Conservation (phyloP, 1,284 basidiomycete species). For the Ustilago vetiveriae region DNA sequence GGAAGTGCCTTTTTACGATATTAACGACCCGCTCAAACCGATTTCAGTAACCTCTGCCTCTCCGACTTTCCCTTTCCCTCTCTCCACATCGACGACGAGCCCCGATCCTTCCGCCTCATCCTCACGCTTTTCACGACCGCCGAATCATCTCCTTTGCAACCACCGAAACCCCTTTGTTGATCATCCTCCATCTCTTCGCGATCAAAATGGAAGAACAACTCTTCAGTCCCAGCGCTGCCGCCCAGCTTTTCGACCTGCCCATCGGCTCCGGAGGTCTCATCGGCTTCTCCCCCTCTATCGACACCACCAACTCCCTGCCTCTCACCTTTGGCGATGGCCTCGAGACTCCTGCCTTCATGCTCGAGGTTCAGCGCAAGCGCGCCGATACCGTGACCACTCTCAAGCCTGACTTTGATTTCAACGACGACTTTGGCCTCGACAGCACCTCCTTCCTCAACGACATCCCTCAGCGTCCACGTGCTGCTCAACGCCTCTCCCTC, state of each 20-base stretch:
- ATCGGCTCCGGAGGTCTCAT: conserved; percentile 28
- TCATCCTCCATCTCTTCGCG: conserved; percentile 1
- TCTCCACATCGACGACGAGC: neutral
- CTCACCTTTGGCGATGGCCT: conserved; percentile 39
- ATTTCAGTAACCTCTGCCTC: neutral
- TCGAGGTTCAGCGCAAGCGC: conserved; percentile 46
- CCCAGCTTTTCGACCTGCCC: conserved; percentile 40
- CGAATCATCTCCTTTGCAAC: too few relatives aligned
- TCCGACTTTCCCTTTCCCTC: neutral
- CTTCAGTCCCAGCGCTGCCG: conserved; percentile 37
- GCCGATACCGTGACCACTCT: conserved; percentile 51
- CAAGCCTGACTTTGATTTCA: conserved; percentile 49
- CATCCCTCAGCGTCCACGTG: conserved; percentile 42
- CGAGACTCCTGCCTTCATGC: conserved; percentile 40
- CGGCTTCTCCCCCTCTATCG: conserved; percentile 47
- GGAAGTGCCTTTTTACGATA: conserved; percentile 27
- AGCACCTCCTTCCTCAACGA: conserved; percentile 26
- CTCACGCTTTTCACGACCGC: neutral
- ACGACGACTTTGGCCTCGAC: conserved; percentile 20
- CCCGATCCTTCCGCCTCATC: neutral
- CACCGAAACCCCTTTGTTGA: too few relatives aligned
- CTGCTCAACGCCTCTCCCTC: conserved; percentile 49
- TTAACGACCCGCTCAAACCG: conserved; percentile 10
- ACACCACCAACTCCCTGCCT: conserved; percentile 27
- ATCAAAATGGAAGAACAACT: conserved; percentile 49